Conservation (phyloP, 345 rosid species). For the Carallia brachiata region DNA sequence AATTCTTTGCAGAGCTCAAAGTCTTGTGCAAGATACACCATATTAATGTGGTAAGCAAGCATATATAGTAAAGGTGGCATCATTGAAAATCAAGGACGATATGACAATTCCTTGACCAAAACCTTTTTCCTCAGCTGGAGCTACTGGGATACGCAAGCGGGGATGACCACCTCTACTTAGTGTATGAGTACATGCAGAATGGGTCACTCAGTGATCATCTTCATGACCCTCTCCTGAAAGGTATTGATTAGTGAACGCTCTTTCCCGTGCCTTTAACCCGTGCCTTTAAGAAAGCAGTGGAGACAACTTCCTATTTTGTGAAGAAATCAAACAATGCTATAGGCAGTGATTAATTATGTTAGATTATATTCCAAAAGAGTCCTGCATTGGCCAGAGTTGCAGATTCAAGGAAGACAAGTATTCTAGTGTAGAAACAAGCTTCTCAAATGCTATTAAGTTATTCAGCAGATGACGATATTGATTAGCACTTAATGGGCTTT, state of each 20-base stretch:
- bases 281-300: too few species aligned
- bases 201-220: conserved; percentile 39
- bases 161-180: conserved; percentile 27
- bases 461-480: not conserved
- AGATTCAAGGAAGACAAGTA: too few species aligned
- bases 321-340: too few species aligned
- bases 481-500: too few species aligned
- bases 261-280: not conserved
- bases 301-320: too few species aligned
- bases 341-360: too few species aligned
- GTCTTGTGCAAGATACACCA: conserved; percentile 38
- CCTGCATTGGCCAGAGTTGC: too few species aligned
- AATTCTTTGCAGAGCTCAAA: conserved; percentile 36
- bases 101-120: not conserved
- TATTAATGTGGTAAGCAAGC: conserved; percentile 34
- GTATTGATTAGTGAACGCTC: not conserved
- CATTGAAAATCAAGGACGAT: not conserved
- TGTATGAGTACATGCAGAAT: conserved; percentile 33
- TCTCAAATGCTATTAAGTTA: not conserved
- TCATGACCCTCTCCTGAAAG: conserved; percentile 29
- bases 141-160: conserved; percentile 37
- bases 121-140: conserved; percentile 29
- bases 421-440: not conserved
- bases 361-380: too few species aligned
- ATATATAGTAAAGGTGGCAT: not conserved